Percentiles rank a stretch among this genome's conserved stretches.
Conservation (phyloP, 345 rosid genomes). For the Eucalyptus shirleyi region DNA sequence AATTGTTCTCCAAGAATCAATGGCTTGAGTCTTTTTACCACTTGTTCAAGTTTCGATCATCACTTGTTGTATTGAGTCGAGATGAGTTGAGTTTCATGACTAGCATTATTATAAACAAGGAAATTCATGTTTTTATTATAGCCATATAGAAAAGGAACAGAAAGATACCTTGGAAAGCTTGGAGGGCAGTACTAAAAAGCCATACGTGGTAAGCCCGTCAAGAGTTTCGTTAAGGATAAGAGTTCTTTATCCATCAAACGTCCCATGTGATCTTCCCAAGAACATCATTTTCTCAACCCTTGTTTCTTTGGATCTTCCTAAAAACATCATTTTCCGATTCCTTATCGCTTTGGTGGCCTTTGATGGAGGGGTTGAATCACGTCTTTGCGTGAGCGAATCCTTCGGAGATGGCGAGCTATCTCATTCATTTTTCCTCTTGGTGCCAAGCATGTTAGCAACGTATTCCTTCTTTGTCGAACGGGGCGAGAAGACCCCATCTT, state of each 20-base stretch:
- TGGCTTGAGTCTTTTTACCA: neutral
- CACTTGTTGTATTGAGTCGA: neutral
- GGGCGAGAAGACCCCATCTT: neutral
- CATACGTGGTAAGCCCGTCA: neutral
- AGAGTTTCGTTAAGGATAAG: neutral
- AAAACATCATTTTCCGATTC: neutral
- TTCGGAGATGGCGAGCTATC: neutral
- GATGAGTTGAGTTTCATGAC: neutral
- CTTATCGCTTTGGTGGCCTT: neutral
- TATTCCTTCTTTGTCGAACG: neutral
- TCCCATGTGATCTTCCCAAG: neutral
- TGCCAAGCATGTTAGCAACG: neutral
- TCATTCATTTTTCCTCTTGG: neutral
- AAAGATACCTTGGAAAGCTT: neutral
- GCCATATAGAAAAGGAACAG: neutral
- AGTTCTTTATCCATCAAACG: neutral
- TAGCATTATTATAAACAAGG: neutral
- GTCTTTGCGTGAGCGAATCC: neutral
- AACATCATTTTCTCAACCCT: neutral
- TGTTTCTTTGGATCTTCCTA: neutral
- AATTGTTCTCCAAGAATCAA: neutral
- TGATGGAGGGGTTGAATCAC: neutral
- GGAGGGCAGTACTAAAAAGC: neutral
- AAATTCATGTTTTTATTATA: neutral
- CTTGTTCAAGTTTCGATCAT: neutral